Base-by-base conservation (phyloP, 2,329 filamentous ascomycete species). In the Ustulina deusta region DNA sequence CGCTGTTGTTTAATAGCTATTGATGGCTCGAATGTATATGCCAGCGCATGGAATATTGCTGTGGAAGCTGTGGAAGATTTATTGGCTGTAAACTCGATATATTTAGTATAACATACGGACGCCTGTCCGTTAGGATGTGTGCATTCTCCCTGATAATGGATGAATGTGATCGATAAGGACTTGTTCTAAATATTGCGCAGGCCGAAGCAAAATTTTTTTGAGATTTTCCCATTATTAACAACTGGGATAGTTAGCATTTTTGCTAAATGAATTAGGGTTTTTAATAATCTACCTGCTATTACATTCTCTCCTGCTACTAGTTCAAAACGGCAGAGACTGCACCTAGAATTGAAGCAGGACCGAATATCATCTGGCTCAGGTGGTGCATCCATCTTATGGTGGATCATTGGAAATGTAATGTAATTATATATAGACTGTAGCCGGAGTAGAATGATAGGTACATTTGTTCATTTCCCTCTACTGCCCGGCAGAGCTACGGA, bases 21-120 rank as follows among this genome's bases (percentile, higher is more conserved):
- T 20, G 32, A 32, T 22, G 46, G 58, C 58, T 61, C 36, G 13
- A 52, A 61, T 40, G 22, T 13, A 52, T 61, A 61, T 3, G 20
- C 20, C 10, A 61, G 58, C 36, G 48, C 44, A 40, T 32, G 5
- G 22, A 44, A 42, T 13, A 52, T 42, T 1, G n/a, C n/a, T n/a
- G n/a, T n/a, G n/a, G n/a, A n/a, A n/a, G 4, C 15, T 20, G 6
- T 29, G 10, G 11, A 6, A 0, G 32, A 6, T 29, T 52, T 61
- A 29, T 20, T 1, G 11, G 46, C 44, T 22, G 22, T 22, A 22
- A 61, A 61, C 9, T 3, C n/a, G 7, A 52, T 17, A 34, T 46
- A 61, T 22, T 44, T 34, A 20, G 22, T 20, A 52, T 61, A 34
- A 52, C 32, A 60, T 17, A 40, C 32, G n/a, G 15, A 40, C 22